Evolutionary conservation across 176 grass and related monocot genomes (phyloP), one percentile per base, ranked within the genome.

Genomic region (Olyra latifolia): DNA sequence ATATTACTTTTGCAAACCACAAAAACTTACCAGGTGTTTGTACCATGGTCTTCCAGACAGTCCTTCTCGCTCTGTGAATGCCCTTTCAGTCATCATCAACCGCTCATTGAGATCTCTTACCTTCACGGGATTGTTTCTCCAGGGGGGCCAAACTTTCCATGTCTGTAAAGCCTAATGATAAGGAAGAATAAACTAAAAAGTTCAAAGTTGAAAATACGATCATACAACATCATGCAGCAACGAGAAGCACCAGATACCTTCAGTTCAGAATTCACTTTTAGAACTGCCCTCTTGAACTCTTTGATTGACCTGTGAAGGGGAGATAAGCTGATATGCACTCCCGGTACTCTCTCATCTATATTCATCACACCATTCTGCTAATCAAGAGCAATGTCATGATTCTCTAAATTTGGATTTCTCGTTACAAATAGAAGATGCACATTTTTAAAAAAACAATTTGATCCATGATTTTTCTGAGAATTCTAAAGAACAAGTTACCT

Each of bases 31-130:
- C 88, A 98, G 82, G 86, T 95, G 92, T 89, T 98, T 98, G 84
- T 93, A 94, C 92, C 88, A 98, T 88, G 88, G 64, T 77, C 90
- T 93, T 83, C 83, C 88, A 57, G 63, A 81, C 10, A 95, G 68
- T 49, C 95, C 95, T 53, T 95, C 87, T 53, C 64, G 54, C 48
- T 98, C 92, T 6, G 88, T 91, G 74, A 95, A 98, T 46, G 92
- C 92, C 20, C 90, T 64, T 52, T 98, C 92, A 27, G 90, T 87
- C 95, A 95, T 93, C 80, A 93, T 98, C 77, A 98, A 50, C 11
- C 90, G 76, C 24, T 93, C 92, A 75, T 95, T 98, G 62, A 98
- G 70, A 42, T 91, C 92, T 85, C 90, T 85, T 39, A 89, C 67
- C 84, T 72, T 98, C 57, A 65, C 81, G 17, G 62, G 85, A 72